A percentile compares a stretch with the other conserved stretches of the same genome.
These are phyloP conservation scores for Passalora sequoiae DNA, from an alignment of 2,329 filamentous ascomycete species.

Conservation along the genomic window DNA sequence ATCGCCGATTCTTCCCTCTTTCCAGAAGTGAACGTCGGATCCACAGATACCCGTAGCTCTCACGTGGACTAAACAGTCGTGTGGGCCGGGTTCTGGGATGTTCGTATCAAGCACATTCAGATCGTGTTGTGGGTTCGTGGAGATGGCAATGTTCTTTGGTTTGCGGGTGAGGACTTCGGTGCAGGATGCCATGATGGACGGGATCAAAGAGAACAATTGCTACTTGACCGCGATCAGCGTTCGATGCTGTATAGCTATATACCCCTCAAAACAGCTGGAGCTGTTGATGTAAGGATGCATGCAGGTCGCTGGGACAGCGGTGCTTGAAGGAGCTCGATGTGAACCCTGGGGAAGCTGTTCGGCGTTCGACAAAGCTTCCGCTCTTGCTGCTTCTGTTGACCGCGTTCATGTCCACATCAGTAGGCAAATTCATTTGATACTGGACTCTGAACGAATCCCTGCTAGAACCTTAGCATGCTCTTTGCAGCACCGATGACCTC, in stretches of 20 bases:
- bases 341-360: conserved; percentile 2
- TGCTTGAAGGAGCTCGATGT: neutral
- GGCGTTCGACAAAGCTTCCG: neutral
- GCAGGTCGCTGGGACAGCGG: neutral
- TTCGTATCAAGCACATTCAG: conserved; percentile 23
- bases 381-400: conserved; percentile 8
- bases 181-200: conserved; percentile 13
- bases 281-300: neutral
- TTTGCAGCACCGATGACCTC: too few relatives aligned
- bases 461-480: too few relatives aligned
- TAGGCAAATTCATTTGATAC: too few relatives aligned
- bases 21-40: conserved; percentile 33
- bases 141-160: conserved; percentile 30
- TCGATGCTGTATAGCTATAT: conserved; percentile 3
- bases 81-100: conserved; percentile 24
- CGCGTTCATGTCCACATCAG: too few relatives aligned
- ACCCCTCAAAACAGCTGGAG: conserved; percentile 7
- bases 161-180: conserved; percentile 25
- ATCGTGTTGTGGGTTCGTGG: conserved; percentile 32
- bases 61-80: conserved; percentile 32
- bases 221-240: neutral
- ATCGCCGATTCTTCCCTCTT: conserved; percentile 27
- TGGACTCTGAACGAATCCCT: too few relatives aligned
- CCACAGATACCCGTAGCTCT: conserved; percentile 34
- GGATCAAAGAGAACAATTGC: neutral